Evolutionary conservation across 31 red algal species (phyloP), one percentile per base, ranked within the genome.

Genomic region (Asparagopsis taxiformis): DNA sequence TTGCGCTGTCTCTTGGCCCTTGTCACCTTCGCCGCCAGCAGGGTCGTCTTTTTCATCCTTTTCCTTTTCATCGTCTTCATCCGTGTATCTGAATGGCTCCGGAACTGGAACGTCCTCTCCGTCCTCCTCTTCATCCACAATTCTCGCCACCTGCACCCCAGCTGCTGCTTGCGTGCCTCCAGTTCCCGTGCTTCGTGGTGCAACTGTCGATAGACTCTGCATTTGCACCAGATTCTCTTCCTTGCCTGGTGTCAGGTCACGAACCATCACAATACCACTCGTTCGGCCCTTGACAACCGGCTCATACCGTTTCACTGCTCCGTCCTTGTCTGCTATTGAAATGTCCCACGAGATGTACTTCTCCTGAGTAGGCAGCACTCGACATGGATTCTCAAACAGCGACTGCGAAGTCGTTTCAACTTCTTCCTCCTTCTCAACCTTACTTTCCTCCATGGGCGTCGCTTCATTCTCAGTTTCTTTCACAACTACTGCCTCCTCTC

Each of bases 331-430:
- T 2, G 33, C 44, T 37, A 39, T 55, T 26, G 72, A 44, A 8
- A 79, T 65, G 43, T 77, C 73, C 84, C 84, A 88, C 10, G 59
- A 65, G 16, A 92, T 66, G 31, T 77, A 92, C 31, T 69, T 60
- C 62, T 92, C 89, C 23, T 92, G 89, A 9, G 44, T 80, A 0
- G 79, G 63, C 7, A 92, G 63, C 35, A 92, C 89, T 16, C 89
- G 79, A n/a, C 77, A 77, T 26, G 89, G 89, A 72, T 92, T 92
- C 26, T 79, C 63, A 25, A 85, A 46, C 19, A 37, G 34, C 49
- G 19, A 32, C 19, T 29, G 20, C 49, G 39, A 55, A 35, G 15
- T 55, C 13, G 5, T 50, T 63, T 43, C 61, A 24, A 22, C 72
- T 33, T 57, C 37, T 28, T 24, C 62, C 13, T 19, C 71, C 22